phyloP scores from a whole-genome alignment of 352 stramenopile species.

The Phytophthora multivora region DNA sequence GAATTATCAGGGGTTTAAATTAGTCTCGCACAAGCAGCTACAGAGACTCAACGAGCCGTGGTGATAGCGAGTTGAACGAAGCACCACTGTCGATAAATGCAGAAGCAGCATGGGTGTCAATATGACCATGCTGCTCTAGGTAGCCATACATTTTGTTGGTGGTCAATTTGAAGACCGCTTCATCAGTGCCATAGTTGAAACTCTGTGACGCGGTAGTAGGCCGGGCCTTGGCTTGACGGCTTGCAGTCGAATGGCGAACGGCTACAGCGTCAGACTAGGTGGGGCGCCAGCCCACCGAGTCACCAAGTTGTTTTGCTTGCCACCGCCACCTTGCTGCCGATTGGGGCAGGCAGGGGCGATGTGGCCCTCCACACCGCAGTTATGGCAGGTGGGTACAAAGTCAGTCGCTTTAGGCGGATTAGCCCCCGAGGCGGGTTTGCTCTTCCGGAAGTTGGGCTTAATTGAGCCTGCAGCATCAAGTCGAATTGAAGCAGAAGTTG shows the following conservation, averaged over 20 bases:
- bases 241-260: background rate
- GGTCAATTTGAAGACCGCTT: background rate
- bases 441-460: background rate
- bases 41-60: background rate
- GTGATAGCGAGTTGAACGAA: constrained; percentile 4
- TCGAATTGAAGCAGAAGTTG: background rate
- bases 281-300: background rate
- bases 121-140: constrained; percentile 3
- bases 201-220: background rate
- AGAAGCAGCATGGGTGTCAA: background rate
- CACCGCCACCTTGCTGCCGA: background rate
- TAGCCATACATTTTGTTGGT: constrained; percentile 1
- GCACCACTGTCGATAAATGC: constrained; percentile 12
- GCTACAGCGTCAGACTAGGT: background rate
- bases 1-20: constrained; percentile 1
- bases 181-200: constrained; percentile 6
- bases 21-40: background rate
- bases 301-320: no score
- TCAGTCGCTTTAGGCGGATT: background rate
- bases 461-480: background rate
- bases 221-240: background rate
- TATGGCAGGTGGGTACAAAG: background rate
- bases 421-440: background rate
- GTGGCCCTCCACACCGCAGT: background rate
- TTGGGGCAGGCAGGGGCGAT: constrained; percentile 8